Conservation (phyloP, 257 asterid species). For the Capsicum rhomboideum region DNA sequence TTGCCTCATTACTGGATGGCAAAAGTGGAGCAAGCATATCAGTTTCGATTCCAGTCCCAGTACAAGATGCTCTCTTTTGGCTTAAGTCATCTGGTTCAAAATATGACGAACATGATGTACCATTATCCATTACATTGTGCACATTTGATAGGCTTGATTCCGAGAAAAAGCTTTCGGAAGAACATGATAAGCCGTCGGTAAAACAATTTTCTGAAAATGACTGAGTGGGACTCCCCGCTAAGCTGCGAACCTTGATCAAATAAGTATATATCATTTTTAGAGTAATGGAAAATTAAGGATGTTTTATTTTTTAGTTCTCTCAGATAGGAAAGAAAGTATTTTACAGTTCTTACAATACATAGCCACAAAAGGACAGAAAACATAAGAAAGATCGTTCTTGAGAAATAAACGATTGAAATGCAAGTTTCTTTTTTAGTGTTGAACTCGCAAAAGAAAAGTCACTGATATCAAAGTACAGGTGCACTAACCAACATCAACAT, state of each 20-base stretch:
- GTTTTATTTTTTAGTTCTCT: neutral
- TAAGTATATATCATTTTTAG: neutral
- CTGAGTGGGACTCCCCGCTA: slow-evolving; percentile 33
- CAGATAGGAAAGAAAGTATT: neutral
- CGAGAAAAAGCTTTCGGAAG: slow-evolving; percentile 35
- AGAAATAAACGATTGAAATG: neutral
- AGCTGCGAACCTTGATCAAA: slow-evolving; percentile 30
- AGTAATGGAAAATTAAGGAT: neutral
- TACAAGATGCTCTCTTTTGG: slow-evolving; percentile 6
- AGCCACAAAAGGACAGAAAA: neutral
- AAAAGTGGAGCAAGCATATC: slow-evolving; percentile 8
- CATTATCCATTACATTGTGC: slow-evolving; percentile 13
- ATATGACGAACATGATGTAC: slow-evolving; percentile 18
- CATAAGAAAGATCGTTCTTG: neutral
- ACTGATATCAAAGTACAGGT: neutral
- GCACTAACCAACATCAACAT: neutral
- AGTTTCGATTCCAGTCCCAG: slow-evolving; percentile 1
- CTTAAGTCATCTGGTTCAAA: slow-evolving; percentile 14
- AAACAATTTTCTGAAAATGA: slow-evolving; percentile 29
- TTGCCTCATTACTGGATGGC: slow-evolving; percentile 2
- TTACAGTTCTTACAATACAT: neutral
- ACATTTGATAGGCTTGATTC: slow-evolving; percentile 20
- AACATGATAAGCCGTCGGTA: slow-evolving; percentile 37
- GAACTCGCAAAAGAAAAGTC: neutral
- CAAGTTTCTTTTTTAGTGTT: neutral